These are phyloP conservation scores for Conringia planisiliqua DNA, from an alignment of 345 rosid species.

Conservation along the genomic window DNA sequence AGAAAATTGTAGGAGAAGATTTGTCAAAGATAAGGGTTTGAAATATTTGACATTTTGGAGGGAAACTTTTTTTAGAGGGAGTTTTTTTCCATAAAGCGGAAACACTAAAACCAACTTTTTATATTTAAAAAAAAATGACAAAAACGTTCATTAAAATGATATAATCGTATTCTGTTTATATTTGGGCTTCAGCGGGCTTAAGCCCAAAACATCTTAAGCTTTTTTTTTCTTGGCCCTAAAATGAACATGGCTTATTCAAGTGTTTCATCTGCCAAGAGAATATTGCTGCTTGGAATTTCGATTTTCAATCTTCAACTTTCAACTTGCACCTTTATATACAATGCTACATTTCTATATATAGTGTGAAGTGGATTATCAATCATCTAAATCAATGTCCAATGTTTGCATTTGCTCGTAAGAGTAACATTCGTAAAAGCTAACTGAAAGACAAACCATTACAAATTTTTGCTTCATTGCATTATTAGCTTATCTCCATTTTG, in stretches of 20 bases:
- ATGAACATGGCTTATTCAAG: background rate
- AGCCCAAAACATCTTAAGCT: background rate
- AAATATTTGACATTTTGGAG: conserved; percentile 21
- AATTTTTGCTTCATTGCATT: background rate
- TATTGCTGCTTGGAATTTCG: background rate
- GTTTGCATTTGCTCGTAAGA: background rate
- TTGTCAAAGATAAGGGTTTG: conserved; percentile 23
- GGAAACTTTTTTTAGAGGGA: conserved; percentile 9
- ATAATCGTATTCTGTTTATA: background rate
- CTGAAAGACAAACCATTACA: background rate
- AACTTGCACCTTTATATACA: background rate
- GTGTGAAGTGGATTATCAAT: background rate
- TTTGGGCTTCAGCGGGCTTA: conserved; percentile 31
- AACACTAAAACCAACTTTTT: background rate
- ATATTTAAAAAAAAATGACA: too few relatives aligned
- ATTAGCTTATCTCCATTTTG: background rate
- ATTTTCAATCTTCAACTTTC: background rate
- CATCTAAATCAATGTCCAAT: background rate
- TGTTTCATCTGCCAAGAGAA: background rate
- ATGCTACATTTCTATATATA: background rate
- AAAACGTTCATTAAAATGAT: too few relatives aligned
- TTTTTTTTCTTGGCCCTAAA: background rate
- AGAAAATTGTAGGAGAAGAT: conserved; percentile 29
- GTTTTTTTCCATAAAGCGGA: background rate
- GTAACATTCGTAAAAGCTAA: background rate